Percentiles rank a stretch among this genome's conserved stretches.
These are phyloP conservation scores for Dentipellis sp. DNA, from an alignment of 768 basidiomycete species.

Conservation along the genomic window DNA sequence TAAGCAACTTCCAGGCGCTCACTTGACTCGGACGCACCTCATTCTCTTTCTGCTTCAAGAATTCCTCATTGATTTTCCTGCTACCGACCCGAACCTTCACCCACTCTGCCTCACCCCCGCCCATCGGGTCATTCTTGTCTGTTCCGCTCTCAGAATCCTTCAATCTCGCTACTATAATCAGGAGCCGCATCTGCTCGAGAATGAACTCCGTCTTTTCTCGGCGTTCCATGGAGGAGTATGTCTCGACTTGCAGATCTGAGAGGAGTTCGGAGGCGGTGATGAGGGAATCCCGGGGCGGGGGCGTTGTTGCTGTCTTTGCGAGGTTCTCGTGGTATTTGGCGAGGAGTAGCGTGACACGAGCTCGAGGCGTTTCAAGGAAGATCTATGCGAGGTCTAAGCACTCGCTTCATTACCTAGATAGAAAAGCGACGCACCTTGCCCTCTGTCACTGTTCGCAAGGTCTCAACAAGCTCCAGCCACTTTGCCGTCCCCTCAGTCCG, in stretches of 20 bases:
- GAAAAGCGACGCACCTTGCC: conserved; percentile 64
- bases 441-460: conserved; percentile 85
- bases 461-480: conserved; percentile 87
- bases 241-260: conserved; percentile 95
- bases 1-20: not conserved
- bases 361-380: conserved; percentile 93
- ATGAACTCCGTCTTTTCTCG: conserved; percentile 98
- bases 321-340: conserved; percentile 79
- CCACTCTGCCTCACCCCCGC: conserved; percentile 86
- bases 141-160: conserved; percentile 62
- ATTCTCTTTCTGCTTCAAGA: conserved; percentile 81
- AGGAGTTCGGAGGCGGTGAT: conserved; percentile 87
- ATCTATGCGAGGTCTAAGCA: conserved; percentile 43
- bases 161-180: conserved; percentile 65
- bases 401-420: not conserved
- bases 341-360: conserved; percentile 84
- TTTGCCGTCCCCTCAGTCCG: conserved; percentile 54
- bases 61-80: conserved; percentile 88
- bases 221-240: conserved; percentile 97
- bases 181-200: conserved; percentile 91
- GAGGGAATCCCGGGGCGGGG: conserved; percentile 41
- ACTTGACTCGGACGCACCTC: conserved; percentile 45
- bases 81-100: conserved; percentile 85
- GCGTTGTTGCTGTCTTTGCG: conserved; percentile 28
- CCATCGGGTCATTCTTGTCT: conserved; percentile 41